Conservation (phyloP, 768 basidiomycete species). For the Lactifluus rugatus region DNA sequence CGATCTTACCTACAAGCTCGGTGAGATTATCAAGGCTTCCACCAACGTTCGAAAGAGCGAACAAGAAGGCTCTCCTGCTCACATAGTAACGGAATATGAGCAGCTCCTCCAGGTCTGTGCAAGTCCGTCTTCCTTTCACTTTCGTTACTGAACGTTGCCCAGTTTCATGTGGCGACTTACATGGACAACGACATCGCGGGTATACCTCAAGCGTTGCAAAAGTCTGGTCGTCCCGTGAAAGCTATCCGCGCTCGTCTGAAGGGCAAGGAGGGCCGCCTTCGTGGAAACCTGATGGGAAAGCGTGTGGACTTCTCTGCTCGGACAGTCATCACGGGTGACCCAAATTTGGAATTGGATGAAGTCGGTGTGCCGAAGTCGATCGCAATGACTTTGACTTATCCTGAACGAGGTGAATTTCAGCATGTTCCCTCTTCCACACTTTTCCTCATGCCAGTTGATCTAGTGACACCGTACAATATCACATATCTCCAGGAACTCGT, state of each 20-base stretch:
- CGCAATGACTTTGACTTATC: conserved; percentile 96
- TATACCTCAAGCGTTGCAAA: conserved; percentile 93
- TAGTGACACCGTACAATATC: conserved; percentile 97
- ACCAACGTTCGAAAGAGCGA: conserved; percentile 87
- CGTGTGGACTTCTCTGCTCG: conserved; percentile 99
- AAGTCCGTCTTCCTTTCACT: background rate
- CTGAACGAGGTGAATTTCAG: conserved; percentile 70
- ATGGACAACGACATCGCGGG: conserved; percentile 99
- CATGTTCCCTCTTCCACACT: background rate
- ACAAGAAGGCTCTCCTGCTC: conserved; percentile 93
- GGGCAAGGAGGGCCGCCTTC: conserved; percentile 95
- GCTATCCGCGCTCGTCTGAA: conserved; percentile 96
- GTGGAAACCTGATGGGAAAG: conserved; percentile 99
- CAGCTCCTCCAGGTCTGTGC: conserved; percentile 78
- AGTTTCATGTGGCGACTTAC: conserved; percentile 99
- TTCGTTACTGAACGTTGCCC: background rate
- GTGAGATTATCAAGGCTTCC: conserved; percentile 93
- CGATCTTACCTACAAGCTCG: conserved; percentile 96
- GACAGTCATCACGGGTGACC: conserved; percentile 98
- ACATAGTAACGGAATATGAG: conserved; percentile 93
- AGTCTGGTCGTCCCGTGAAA: conserved; percentile 95
- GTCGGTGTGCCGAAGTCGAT: conserved; percentile 94
- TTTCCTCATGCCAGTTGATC: conserved; percentile 9
- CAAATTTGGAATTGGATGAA: conserved; percentile 91
- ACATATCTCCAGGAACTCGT: conserved; percentile 89